Percentiles rank a stretch among this genome's conserved stretches.
Evolutionary conservation across 805 yeast species (phyloP).

Genomic region (Ogataea methanolica): DNA sequence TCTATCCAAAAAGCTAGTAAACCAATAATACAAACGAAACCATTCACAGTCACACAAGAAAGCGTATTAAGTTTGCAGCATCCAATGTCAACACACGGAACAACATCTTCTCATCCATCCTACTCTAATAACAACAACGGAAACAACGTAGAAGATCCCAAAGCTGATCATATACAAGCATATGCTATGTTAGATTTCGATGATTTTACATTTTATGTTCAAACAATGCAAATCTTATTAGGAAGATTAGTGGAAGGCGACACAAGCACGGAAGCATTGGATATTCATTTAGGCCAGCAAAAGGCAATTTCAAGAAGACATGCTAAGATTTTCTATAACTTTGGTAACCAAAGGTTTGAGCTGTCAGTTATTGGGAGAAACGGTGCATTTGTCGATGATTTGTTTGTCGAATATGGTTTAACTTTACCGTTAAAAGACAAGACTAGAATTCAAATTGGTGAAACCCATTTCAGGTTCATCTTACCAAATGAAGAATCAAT

Average conservation of each 20-base stretch:
- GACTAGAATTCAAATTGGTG: conserved; percentile 88
- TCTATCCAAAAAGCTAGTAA: neutral
- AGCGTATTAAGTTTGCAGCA: conserved; percentile 12
- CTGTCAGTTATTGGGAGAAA: conserved; percentile 87
- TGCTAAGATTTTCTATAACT: conserved; percentile 93
- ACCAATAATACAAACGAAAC: conserved; percentile 1
- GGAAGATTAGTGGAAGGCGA: conserved; percentile 86
- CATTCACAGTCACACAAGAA: conserved; percentile 6
- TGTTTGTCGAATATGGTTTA: conserved; percentile 82
- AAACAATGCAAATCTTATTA: conserved; percentile 86
- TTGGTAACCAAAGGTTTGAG: conserved; percentile 93
- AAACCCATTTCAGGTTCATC: conserved; percentile 81
- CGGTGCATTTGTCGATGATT: conserved; percentile 94
- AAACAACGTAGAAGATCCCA: conserved; percentile 1
- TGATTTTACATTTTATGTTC: conserved; percentile 90
- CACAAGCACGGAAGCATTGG: conserved; percentile 54
- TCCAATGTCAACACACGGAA: conserved; percentile 30
- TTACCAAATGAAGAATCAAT: conserved; percentile 59
- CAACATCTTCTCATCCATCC: conserved; percentile 29
- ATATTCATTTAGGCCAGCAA: conserved; percentile 87
- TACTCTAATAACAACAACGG: conserved; percentile 17
- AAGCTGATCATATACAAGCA: conserved; percentile 40
- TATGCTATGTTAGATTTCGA: conserved; percentile 86
- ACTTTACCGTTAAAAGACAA: conserved; percentile 84
- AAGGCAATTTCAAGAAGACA: conserved; percentile 93